A percentile compares a stretch with the other conserved stretches of the same genome.
These are phyloP conservation scores for Ophiocordyceps unilateralis DNA, from an alignment of 2,329 filamentous ascomycete genomes.

Conservation along the genomic window DNA sequence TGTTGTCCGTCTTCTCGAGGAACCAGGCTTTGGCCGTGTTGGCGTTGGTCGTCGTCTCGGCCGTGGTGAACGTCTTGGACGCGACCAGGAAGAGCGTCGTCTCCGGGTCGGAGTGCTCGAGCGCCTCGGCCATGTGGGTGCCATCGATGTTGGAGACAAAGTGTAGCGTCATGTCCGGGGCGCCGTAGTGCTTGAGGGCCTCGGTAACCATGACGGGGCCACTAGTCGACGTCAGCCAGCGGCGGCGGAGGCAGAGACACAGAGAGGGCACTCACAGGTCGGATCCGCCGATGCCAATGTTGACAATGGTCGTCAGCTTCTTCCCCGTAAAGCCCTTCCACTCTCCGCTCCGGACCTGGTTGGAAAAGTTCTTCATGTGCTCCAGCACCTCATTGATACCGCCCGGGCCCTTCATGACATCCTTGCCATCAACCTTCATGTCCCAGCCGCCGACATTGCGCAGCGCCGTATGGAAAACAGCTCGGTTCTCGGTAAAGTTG, in stretches of 20 bases:
- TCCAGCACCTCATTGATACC: slow-evolving; percentile 81
- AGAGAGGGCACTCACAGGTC: slow-evolving; percentile 59
- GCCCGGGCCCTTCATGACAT: slow-evolving; percentile 78
- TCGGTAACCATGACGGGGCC: slow-evolving; percentile 98
- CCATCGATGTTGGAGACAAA: slow-evolving; percentile 99
- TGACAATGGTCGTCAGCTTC: slow-evolving; percentile 91
- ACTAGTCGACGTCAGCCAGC: slow-evolving; percentile 23
- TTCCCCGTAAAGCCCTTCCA: slow-evolving; percentile 98
- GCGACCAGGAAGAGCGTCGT: slow-evolving; percentile 97
- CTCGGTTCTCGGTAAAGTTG: slow-evolving; percentile 95
- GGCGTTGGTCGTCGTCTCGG: slow-evolving; percentile 92
- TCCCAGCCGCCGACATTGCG: slow-evolving; percentile 75
- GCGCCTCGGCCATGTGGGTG: slow-evolving; percentile 89
- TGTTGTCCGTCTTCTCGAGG: slow-evolving; percentile 57
- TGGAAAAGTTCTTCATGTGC: slow-evolving; percentile 97
- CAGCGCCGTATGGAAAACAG: slow-evolving; percentile 88
- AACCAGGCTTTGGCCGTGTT: slow-evolving; percentile 97
- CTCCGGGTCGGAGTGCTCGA: slow-evolving; percentile 78
- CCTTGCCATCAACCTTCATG: slow-evolving; percentile 73
- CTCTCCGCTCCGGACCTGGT: slow-evolving; percentile 81
- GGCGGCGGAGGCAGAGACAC: neutral
- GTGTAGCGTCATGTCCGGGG: slow-evolving; percentile 73
- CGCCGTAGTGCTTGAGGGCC: slow-evolving; percentile 86
- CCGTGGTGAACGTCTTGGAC: slow-evolving; percentile 98
- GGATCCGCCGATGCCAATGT: slow-evolving; percentile 94